Conservation (phyloP, 164 flowering plant species). For the Akebia trifoliata region DNA sequence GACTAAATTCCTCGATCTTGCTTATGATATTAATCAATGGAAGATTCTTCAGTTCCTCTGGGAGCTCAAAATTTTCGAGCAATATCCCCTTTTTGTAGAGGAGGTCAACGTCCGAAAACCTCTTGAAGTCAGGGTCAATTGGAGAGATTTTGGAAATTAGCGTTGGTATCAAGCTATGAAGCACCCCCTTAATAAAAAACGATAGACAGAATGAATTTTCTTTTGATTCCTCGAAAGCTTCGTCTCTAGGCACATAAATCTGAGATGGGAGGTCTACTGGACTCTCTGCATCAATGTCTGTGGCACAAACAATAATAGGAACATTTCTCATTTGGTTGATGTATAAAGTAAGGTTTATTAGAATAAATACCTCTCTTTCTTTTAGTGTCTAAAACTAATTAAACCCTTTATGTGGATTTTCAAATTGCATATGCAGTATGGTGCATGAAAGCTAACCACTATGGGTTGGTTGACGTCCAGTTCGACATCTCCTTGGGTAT, state of each 20-base stretch:
- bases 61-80: slow-evolving; percentile 57
- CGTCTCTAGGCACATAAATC: slow-evolving; percentile 87
- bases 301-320: not conserved
- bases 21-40: slow-evolving; percentile 53
- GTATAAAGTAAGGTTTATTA: no score
- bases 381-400: not conserved
- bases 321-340: no score
- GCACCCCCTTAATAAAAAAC: slow-evolving; percentile 71
- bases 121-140: slow-evolving; percentile 63
- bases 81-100: slow-evolving; percentile 77
- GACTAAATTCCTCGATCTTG: slow-evolving; percentile 54
- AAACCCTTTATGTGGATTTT: not conserved
- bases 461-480: slow-evolving; percentile 73
- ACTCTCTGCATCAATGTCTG: slow-evolving; percentile 69
- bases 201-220: slow-evolving; percentile 50
- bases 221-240: slow-evolving; percentile 89
- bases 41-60: slow-evolving; percentile 67
- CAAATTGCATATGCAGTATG: not conserved
- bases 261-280: slow-evolving; percentile 89
- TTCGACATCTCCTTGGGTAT: slow-evolving; percentile 86
- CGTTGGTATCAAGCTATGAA: slow-evolving; percentile 71
- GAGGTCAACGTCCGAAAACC: slow-evolving; percentile 64
- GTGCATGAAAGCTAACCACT: slow-evolving; percentile 45
- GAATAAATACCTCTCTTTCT: no score
- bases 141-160: slow-evolving; percentile 63